Evolutionary conservation across 2,329 filamentous ascomycete genomes (phyloP), one percentile per base, ranked within the genome.

Genomic region (Neofusicoccum ribis): DNA sequence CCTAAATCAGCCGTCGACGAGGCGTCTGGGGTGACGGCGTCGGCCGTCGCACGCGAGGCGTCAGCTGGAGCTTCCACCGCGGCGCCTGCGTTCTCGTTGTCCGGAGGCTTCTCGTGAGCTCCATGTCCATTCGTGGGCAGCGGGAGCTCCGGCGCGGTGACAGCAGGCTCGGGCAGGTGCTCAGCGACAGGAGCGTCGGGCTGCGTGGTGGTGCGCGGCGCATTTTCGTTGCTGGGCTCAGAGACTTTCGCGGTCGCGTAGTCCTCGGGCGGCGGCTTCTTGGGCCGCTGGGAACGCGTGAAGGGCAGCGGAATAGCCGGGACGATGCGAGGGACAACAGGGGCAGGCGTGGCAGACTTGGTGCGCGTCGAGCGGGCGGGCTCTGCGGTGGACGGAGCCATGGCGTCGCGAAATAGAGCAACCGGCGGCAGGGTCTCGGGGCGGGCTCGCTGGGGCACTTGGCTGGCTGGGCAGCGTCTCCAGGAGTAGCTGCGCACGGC

Each of bases 401-500:
- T 77, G 69, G 66, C 68, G 69, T 31, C 27, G 27, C 27, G 27
- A 1, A 31, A 31, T 31, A 44, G 54, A 39, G 47, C 60, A 37
- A 37, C 36, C 34, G 27, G 44, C 23, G 49, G 36, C 64, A 27
- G 41, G 54, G 46, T 51, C 51, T 5, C 6, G 5, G 27, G 27
- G 27, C 27, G 27, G 27, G 27, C 27, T 31, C 27, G 5, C 27
- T 5, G 5, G 6, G 5, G 27, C 27, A 31, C 27, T 31, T 31
- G 27, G 27, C 27, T 31, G 47, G 43, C 5, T 54, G 58, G 62
- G 49, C 67, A 76, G 76, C 76, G 74, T 73, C 76, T 79, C 77
- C 77, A 79, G 76, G 76, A 76, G 54, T 77, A 79, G 77, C 76
- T 77, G 74, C 70, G 71, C 34, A 65, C 62, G 47, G 54, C 61